Base-by-base conservation (phyloP, 2,329 filamentous ascomycete genomes). In the Exophiala mesophila region DNA sequence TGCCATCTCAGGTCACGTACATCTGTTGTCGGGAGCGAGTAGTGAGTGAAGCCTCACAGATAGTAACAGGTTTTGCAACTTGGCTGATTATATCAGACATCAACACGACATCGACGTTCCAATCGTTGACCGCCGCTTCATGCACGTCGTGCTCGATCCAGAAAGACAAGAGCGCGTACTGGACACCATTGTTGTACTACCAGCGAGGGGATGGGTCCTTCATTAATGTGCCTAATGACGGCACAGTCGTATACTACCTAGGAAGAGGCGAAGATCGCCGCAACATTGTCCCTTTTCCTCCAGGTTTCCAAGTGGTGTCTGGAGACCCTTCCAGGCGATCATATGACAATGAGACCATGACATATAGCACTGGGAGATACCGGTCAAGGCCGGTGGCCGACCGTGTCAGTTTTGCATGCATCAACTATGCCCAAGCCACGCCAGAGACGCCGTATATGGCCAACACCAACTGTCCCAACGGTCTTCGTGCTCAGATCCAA, bases 111-210 rank as follows among this genome's bases (percentile, higher is more conserved):
- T 68, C 82, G 12, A 71, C 65, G 20, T 80, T 72, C 51, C 66
- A 74, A 1, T 69, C 77, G 29, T 74, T 94, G 10, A 59, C 72
- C 4, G 64, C 58, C 12, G 79, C 75, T 32, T 67, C 78, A 49
- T 94, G 88, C 67, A 92, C 87, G 2, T 89, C 86, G 5, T 94
- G 88, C 62, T 78, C 74, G 42, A 83, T 94, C 29, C 80, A 72
- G 30, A 73, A 90, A 65, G 88, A 95, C 67, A 83, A 80, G 67
- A 94, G 86, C 16, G 82, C 80, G 18, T 95, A 95, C 69, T 95
- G 88, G 85, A 79, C 80, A 35, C 88, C 88, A 1, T 67, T 76
- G 1, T 59, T 94, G 49, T 89, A 90, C 69, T 95, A 94, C 63
- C 64, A 81, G 59, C 76, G 88, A 57, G 58, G 66, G 6, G 83